Base-by-base conservation (phyloP, 2,329 filamentous ascomycete species). In the Xylariaceae sp. region DNA sequence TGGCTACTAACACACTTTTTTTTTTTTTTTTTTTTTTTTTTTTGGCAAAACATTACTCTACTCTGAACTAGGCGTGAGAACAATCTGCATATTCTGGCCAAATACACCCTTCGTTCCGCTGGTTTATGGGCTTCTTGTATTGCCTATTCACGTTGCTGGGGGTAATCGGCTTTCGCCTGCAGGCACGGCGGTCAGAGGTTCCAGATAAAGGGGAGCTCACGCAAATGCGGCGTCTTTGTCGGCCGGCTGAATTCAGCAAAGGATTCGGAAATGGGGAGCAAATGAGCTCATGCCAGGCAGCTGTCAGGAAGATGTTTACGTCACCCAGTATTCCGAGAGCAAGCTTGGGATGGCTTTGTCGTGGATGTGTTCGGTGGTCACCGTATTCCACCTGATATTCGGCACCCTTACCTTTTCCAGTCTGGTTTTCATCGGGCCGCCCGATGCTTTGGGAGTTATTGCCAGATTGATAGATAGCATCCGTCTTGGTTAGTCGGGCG, bases 351-450 rank as follows among this genome's bases (percentile, higher is more conserved):
- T 55, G 26, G 27, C 6, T 37, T 8, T 55, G 26, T 51, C 51
- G 30, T 50, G 53, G 53, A 2, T 51, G 1, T 31, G 51, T 6
- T 51, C 53, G 7, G 35, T 44, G 19, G n/a, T 42, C 8, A 51
- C 51, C 27, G 35, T 55, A 11, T 42, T 50, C 4, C 53, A 55
- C n/a, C 9, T 55, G n/a, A 47, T 55, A 5, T 51, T 51, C 19
- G 53, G 53, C 11, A 47, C 48, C 1, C 35, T 55, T 3, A 43
- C 47, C 8, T 34, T 55, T 6, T 55, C 53, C 7, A 55, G 53
- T 26, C 46, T 55, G 37, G 51, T 47, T 26, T 50, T 55, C 4
- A 55, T 51, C 29, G 47, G 47, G 3, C 53, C 48, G 4, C 19
- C 42, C 8, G 53, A 55, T 3, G 48, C 53, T 2, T 4, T 50